These are phyloP conservation scores for Kodamaea jinghongensis DNA, from an alignment of 805 yeast genomes.

Conservation along the genomic window DNA sequence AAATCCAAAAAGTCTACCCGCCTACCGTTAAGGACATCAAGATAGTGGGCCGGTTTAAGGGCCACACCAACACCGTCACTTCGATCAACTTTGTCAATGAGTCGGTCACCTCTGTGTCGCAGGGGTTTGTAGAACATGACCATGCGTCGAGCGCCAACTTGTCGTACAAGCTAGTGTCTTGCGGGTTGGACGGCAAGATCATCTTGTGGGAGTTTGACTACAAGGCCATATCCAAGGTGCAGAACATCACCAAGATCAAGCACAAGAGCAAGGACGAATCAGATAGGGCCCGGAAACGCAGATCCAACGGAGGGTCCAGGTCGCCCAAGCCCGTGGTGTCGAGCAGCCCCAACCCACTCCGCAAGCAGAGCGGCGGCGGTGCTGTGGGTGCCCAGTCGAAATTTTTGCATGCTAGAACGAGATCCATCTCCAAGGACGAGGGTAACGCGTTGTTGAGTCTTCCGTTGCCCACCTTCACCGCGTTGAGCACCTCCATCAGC, in stretches of 20 bases:
- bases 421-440: slow-evolving; percentile 13
- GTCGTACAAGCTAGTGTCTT: slow-evolving; percentile 33
- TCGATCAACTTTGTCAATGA: slow-evolving; percentile 25
- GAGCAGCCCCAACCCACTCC: slow-evolving; percentile 9
- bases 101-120: slow-evolving; percentile 3
- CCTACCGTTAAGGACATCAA: slow-evolving; percentile 37
- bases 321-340: slow-evolving; percentile 7
- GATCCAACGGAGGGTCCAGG: slow-evolving; percentile 2
- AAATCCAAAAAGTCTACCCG: slow-evolving; percentile 18
- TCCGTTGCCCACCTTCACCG: slow-evolving; percentile 3
- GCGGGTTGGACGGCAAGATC: slow-evolving; percentile 40
- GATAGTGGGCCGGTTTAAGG: slow-evolving; percentile 36
- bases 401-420: slow-evolving; percentile 10
- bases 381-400: neutral
- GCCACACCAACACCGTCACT: slow-evolving; percentile 38
- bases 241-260: slow-evolving; percentile 14
- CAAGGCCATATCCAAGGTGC: slow-evolving; percentile 39
- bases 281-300: slow-evolving; percentile 5
- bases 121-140: slow-evolving; percentile 4
- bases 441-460: slow-evolving; percentile 4
- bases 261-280: slow-evolving; percentile 2
- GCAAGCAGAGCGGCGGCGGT: slow-evolving; percentile 3
- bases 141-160: neutral
- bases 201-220: slow-evolving; percentile 46
- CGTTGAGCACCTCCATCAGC: slow-evolving; percentile 5